phyloP scores from a whole-genome alignment of 257 asterid species.

The Voacanga thouarsii region DNA sequence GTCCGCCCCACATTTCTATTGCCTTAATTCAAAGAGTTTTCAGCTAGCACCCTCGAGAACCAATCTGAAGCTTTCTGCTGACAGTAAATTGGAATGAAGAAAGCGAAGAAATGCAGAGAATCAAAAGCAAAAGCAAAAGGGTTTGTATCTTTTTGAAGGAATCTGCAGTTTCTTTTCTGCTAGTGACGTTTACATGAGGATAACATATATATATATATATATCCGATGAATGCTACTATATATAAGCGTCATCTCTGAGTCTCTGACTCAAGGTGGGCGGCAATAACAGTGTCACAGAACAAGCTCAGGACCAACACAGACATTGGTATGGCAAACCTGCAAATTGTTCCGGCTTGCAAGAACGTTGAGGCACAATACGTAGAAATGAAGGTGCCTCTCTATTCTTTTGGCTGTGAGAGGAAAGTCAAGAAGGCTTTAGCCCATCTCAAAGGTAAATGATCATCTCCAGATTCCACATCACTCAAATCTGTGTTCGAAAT shows the following conservation, averaged over 20 bases:
- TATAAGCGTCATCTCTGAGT: no score
- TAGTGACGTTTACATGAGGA: conserved; percentile 2
- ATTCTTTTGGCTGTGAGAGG: conserved; percentile 80
- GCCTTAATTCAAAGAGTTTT: not conserved
- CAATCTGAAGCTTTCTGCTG: not conserved
- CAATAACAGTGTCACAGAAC: not conserved
- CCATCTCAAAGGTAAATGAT: conserved; percentile 67
- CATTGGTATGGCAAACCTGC: conserved; percentile 40
- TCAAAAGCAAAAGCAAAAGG: not conserved
- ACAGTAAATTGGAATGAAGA: not conserved
- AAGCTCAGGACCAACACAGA: not conserved
- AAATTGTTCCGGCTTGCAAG: conserved; percentile 53
- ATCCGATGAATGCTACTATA: not conserved
- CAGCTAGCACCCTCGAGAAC: not conserved
- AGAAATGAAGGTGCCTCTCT: conserved; percentile 90
- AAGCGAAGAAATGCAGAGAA: not conserved
- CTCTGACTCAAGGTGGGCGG: not conserved
- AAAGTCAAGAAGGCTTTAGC: conserved; percentile 74
- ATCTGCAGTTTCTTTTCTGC: conserved; percentile 31
- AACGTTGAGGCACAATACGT: conserved; percentile 82
- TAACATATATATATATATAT: not conserved
- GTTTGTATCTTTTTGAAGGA: conserved; percentile 25
- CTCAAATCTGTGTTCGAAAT: not conserved
- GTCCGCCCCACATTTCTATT: not conserved
- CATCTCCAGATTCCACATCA: not conserved